A percentile compares a stretch with the other conserved stretches of the same genome.
Evolutionary conservation across 2,329 filamentous ascomycete species (phyloP).

Genomic region (Phaeophleospora eucalypticola): DNA sequence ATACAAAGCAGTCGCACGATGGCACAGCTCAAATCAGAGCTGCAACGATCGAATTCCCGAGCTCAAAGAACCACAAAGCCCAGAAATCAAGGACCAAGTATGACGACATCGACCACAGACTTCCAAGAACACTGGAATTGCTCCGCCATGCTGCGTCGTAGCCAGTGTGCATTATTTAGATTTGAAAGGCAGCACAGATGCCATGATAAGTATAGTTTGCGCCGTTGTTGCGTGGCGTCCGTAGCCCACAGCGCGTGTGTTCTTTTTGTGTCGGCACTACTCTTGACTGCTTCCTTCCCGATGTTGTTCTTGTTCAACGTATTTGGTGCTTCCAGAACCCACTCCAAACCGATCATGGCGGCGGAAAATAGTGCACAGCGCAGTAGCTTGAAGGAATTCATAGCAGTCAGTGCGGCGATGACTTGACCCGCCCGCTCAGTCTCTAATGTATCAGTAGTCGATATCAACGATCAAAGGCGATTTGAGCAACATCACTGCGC

Average conservation of each 20-base stretch:
- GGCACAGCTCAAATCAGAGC: neutral
- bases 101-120: neutral
- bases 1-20: neutral
- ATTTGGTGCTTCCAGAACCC: too few species aligned
- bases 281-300: too few species aligned
- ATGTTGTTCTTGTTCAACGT: too few species aligned
- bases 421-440: neutral
- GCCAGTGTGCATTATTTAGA: too few species aligned
- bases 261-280: too few species aligned
- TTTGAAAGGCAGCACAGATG: too few species aligned
- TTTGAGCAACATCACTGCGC: constrained; percentile 45
- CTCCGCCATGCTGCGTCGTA: neutral
- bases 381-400: constrained; percentile 28
- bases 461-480: constrained; percentile 46
- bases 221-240: too few species aligned
- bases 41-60: neutral
- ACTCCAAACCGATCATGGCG: constrained; percentile 7
- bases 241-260: too few species aligned
- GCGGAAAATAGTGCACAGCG: constrained; percentile 22
- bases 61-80: neutral
- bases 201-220: too few species aligned
- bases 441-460: constrained; percentile 24
- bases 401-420: constrained; percentile 21
- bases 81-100: neutral
- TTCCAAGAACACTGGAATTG: neutral